Conservation (phyloP, 768 basidiomycete genomes). For the Arthromyces matolae region DNA sequence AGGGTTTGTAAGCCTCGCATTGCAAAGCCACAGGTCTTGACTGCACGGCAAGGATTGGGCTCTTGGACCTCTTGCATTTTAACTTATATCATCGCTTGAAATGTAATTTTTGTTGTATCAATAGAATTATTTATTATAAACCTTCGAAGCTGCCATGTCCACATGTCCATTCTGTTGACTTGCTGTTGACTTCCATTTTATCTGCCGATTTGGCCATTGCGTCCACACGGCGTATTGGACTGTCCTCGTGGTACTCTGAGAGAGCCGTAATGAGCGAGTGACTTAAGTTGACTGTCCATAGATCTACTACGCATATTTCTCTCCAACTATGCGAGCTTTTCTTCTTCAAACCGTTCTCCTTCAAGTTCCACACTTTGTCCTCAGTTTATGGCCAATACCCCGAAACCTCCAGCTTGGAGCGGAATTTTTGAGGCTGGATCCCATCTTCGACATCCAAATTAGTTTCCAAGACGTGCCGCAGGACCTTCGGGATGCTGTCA, state of each 20-base stretch:
- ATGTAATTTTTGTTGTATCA: slow-evolving; percentile 13
- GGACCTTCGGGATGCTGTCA: slow-evolving; percentile 58
- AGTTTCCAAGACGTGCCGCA: slow-evolving; percentile 39
- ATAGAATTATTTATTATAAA: too few species aligned
- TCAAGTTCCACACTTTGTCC: slow-evolving; percentile 7
- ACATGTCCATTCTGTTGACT: neutral
- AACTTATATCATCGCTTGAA: neutral
- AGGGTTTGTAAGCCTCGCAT: slow-evolving; percentile 59
- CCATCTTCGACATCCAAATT: slow-evolving; percentile 48
- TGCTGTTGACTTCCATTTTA: too few species aligned
- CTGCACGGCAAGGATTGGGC: too few species aligned
- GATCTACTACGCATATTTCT: too few species aligned
- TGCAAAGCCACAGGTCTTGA: too few species aligned
- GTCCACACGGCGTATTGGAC: too few species aligned
- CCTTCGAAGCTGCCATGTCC: neutral
- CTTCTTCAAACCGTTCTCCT: slow-evolving; percentile 4
- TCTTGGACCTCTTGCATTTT: neutral
- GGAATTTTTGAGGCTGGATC: slow-evolving; percentile 42
- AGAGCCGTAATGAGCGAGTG: neutral
- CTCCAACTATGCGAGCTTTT: slow-evolving; percentile 6
- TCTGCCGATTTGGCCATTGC: too few species aligned
- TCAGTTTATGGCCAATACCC: slow-evolving; percentile 48
- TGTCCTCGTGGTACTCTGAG: too few species aligned
- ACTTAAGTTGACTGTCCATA: too few species aligned
- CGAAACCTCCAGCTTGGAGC: slow-evolving; percentile 40